A percentile compares a stretch with the other conserved stretches of the same genome.
Conservation (phyloP, 2,329 filamentous ascomycete species). For the Pseudogymnoascus sp. region DNA sequence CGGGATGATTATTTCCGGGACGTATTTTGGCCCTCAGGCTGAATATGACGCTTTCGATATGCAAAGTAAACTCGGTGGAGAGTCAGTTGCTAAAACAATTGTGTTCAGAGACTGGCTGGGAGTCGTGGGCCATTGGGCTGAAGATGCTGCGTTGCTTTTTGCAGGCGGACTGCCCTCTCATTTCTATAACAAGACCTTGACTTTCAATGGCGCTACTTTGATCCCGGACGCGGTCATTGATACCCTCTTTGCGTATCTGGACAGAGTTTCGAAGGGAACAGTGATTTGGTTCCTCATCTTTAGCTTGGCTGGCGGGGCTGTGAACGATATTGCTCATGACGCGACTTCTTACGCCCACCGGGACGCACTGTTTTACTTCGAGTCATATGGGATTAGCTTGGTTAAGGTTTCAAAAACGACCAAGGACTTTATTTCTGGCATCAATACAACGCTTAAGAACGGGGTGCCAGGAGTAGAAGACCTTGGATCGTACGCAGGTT, state of each 20-base stretch:
- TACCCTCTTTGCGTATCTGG: slow-evolving; percentile 48
- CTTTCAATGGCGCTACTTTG: slow-evolving; percentile 43
- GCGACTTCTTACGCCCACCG: slow-evolving; percentile 58
- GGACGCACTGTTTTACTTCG: slow-evolving; percentile 57
- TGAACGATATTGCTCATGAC: slow-evolving; percentile 47
- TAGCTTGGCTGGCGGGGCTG: slow-evolving; percentile 54
- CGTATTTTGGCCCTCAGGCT: slow-evolving; percentile 52
- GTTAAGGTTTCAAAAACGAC: slow-evolving; percentile 40
- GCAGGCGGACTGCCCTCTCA: slow-evolving; percentile 33
- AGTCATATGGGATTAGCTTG: slow-evolving; percentile 52
- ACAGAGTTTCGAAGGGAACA: slow-evolving; percentile 42
- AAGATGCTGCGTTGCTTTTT: slow-evolving; percentile 38
- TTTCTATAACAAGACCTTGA: slow-evolving; percentile 54
- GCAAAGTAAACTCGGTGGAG: slow-evolving; percentile 38
- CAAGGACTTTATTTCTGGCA: slow-evolving; percentile 43
- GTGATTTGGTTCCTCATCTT: slow-evolving; percentile 57
- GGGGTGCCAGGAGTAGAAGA: slow-evolving; percentile 32
- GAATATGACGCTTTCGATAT: slow-evolving; percentile 51
- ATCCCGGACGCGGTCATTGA: slow-evolving; percentile 41
- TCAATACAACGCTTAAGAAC: slow-evolving; percentile 40
- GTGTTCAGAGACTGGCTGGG: slow-evolving; percentile 58
- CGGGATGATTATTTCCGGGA: slow-evolving; percentile 51
- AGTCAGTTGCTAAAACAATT: slow-evolving; percentile 35
- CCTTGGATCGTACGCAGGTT: slow-evolving; percentile 53
- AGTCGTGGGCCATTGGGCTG: slow-evolving; percentile 46